Evolutionary conservation across 148 eudicot genomes (phyloP).

Genomic region (Simmondsia chinensis): DNA sequence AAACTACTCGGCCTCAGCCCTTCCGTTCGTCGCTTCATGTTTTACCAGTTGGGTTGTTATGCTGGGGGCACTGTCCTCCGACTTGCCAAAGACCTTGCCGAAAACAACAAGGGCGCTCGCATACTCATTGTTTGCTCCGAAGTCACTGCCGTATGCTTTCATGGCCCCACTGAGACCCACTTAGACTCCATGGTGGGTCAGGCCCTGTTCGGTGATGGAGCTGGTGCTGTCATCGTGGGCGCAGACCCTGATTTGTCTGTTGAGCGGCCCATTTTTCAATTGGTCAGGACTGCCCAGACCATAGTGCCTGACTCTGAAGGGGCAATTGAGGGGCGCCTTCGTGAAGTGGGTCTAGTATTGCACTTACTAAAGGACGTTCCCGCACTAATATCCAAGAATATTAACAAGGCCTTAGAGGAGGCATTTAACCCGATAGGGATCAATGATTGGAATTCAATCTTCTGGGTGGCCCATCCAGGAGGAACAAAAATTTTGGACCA

Average conservation of each 20-base stretch:
- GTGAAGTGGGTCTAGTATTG: slow-evolving; percentile 13
- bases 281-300: slow-evolving; percentile 11
- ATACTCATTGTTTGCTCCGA: slow-evolving; percentile 12
- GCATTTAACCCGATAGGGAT: no score
- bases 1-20: slow-evolving; percentile 22
- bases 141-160: slow-evolving; percentile 14
- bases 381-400: slow-evolving; percentile 13
- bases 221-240: slow-evolving; percentile 9
- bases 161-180: slow-evolving; percentile 14
- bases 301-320: slow-evolving; percentile 10
- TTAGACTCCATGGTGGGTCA: slow-evolving; percentile 16
- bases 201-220: no score
- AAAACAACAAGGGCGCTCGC: no score
- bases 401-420: slow-evolving; percentile 2
- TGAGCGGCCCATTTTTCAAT: slow-evolving; percentile 5
- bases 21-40: slow-evolving; percentile 18
- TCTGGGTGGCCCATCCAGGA: slow-evolving; percentile 16
- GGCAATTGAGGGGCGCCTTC: no score
- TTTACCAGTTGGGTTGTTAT: slow-evolving; percentile 24
- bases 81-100: no score
- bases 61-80: no score
- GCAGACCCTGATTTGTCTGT: slow-evolving; percentile 5
- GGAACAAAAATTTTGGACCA: slow-evolving; percentile 13
- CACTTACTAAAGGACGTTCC: slow-evolving; percentile 16
- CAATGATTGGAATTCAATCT: slow-evolving; percentile 4